phyloP scores from a whole-genome alignment of 2,329 filamentous ascomycete genomes.

The Ophiosphaerella korrae region DNA sequence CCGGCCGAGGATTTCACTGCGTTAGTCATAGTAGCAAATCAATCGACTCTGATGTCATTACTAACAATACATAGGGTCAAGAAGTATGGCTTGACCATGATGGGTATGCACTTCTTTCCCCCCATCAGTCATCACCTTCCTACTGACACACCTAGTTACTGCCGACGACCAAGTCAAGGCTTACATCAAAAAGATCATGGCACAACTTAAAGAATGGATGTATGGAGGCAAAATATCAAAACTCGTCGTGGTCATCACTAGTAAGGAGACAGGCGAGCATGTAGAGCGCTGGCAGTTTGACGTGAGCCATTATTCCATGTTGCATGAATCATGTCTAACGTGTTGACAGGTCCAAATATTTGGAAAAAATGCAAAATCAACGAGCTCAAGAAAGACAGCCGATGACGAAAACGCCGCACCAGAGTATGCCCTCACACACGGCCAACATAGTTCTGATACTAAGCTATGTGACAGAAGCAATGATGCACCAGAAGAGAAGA shows the following conservation, averaged over 20 bases:
- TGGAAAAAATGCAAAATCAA: constrained; percentile 57
- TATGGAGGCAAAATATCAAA: constrained; percentile 94
- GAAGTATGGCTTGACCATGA: constrained; percentile 99
- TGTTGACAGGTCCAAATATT: constrained; percentile 60
- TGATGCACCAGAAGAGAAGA: constrained; percentile 67
- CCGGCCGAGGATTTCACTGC: constrained; percentile 96
- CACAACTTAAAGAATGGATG: constrained; percentile 98
- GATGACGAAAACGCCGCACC: constrained; percentile 74
- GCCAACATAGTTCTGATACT: constrained; percentile 10
- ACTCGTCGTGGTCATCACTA: constrained; percentile 93
- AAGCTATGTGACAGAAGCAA: constrained; percentile 28
- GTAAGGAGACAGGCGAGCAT: constrained; percentile 95
- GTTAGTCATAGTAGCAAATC: constrained; percentile 55
- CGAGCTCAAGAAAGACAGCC: constrained; percentile 54
- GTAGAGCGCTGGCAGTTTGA: constrained; percentile 99
- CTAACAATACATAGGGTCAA: constrained; percentile 68
- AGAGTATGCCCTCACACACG: constrained; percentile 50
- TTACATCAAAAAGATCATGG: constrained; percentile 99
- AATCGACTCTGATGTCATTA: not conserved
- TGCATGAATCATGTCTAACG: constrained; percentile 30
- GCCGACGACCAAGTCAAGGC: constrained; percentile 97
- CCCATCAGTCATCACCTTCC: not conserved
- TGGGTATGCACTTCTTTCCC: constrained; percentile 64
- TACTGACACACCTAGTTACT: constrained; percentile 65
- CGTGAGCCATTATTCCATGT: constrained; percentile 54